Base-by-base conservation (phyloP, 768 basidiomycete species). In the Boletus edulis region DNA sequence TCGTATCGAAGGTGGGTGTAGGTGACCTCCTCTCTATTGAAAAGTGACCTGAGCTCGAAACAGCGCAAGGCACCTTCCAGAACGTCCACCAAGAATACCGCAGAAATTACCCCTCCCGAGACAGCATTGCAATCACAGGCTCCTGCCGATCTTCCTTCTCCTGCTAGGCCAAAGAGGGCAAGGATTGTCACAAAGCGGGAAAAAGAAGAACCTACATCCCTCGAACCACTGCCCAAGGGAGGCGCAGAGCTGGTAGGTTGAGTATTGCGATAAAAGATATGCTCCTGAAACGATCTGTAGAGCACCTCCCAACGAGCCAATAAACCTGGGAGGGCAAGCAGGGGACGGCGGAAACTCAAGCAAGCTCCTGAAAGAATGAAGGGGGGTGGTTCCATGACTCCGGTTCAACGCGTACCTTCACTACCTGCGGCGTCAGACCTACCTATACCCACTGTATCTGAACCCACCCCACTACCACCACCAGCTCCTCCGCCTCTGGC, bases 31-130 rank as follows among this genome's bases (percentile, higher is more conserved):
- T 11, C 32, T 50, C 37, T 10, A 12, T 35, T 29, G 7, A 9
- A 37, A 41, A 11, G 18, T 38, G 35, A n/a, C 18, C 51, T 58
- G 45, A 68, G 35, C 20, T 51, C 12, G 51, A 42, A 40, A 46
- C 51, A 72, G 68, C 72, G 72, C 39, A 72, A 72, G 52, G 70
- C 62, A 22, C 52, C 65, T 5, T 61, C 61, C 41, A 67, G 50
- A 35, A 40, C 58, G 24, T 63, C 57, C 37, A 49, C 46, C 15
- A 62, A 43, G 55, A 62, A 59, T 52, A 49, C 57, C 5, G 17
- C 46, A 24, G 70, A 64, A 50, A 49, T 38, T 55, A 39, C 42
- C 37, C 50, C 52, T 52, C 20, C 45, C 14, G 59, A 62, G 22
- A 43, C 38, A 18, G 39, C 49, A 29, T 63, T 51, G 12, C 61